These are phyloP conservation scores for Spathaspora girioi DNA, from an alignment of 805 yeast species.

Conservation along the genomic window DNA sequence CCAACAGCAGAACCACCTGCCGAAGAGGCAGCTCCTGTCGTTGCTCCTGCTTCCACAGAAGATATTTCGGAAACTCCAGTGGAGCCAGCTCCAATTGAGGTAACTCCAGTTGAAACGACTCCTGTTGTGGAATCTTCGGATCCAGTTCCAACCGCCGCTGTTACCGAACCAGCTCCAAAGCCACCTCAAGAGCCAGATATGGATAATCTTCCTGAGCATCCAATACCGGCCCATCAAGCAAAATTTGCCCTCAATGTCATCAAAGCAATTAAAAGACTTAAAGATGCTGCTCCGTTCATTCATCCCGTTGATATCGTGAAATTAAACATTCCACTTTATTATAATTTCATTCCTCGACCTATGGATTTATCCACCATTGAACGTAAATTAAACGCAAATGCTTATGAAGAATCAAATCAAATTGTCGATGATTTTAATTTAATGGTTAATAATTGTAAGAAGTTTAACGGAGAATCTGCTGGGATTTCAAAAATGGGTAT, in stretches of 20 bases:
- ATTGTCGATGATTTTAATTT: slow-evolving; percentile 75
- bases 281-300: slow-evolving; percentile 88
- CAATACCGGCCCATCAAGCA: slow-evolving; percentile 80
- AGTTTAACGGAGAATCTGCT: slow-evolving; percentile 82
- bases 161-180: slow-evolving; percentile 63
- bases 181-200: slow-evolving; percentile 74
- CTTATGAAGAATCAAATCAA: slow-evolving; percentile 67
- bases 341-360: slow-evolving; percentile 77
- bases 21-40: neutral
- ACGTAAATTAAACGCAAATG: slow-evolving; percentile 63
- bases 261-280: slow-evolving; percentile 82
- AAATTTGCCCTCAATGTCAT: slow-evolving; percentile 75
- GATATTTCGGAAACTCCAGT: slow-evolving; percentile 2
- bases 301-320: slow-evolving; percentile 88
- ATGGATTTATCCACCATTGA: slow-evolving; percentile 95
- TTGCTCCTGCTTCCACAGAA: neutral
- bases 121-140: neutral
- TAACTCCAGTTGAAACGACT: neutral
- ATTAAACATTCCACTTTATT: slow-evolving; percentile 86
- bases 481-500: slow-evolving; percentile 89
- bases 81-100: neutral
- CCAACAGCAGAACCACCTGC: neutral
- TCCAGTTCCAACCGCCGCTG: neutral
- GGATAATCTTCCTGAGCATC: slow-evolving; percentile 60
- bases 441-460: slow-evolving; percentile 78